phyloP scores from a whole-genome alignment of 148 eudicot genomes.

The Cornus florida region DNA sequence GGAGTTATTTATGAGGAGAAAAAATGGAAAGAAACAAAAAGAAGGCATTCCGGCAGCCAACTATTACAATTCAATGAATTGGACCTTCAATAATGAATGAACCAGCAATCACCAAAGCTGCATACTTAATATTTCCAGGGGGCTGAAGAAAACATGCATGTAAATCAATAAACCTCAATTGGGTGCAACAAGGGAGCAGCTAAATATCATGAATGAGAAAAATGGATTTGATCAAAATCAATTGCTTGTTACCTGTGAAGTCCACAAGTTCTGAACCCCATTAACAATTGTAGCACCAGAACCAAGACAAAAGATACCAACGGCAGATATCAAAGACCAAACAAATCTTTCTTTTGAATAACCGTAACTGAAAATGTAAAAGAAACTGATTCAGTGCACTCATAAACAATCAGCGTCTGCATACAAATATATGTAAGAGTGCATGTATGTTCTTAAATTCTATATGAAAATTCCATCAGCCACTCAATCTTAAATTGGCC shows the following conservation, averaged over 20 bases:
- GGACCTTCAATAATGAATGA: conserved; percentile 92
- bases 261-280: conserved; percentile 90
- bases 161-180: conserved; percentile 16
- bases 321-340: conserved; percentile 99
- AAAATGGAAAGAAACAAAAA: conserved; percentile 1
- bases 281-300: conserved; percentile 95
- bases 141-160: conserved; percentile 44
- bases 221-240: conserved; percentile 1
- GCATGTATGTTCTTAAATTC: background rate
- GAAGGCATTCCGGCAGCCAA: background rate
- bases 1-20: background rate
- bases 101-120: conserved; percentile 95
- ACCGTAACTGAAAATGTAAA: conserved; percentile 68
- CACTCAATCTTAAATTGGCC: background rate
- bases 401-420: background rate
- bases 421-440: background rate
- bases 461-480: background rate
- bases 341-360: conserved; percentile 98
- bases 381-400: conserved; percentile 12
- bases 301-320: conserved; percentile 97
- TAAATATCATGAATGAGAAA: background rate
- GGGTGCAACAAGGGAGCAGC: background rate
- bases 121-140: conserved; percentile 80
- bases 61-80: conserved; percentile 8
- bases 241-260: conserved; percentile 54